Base-by-base conservation (phyloP, 129 eudicot genomes). In the Mikania micrantha region DNA sequence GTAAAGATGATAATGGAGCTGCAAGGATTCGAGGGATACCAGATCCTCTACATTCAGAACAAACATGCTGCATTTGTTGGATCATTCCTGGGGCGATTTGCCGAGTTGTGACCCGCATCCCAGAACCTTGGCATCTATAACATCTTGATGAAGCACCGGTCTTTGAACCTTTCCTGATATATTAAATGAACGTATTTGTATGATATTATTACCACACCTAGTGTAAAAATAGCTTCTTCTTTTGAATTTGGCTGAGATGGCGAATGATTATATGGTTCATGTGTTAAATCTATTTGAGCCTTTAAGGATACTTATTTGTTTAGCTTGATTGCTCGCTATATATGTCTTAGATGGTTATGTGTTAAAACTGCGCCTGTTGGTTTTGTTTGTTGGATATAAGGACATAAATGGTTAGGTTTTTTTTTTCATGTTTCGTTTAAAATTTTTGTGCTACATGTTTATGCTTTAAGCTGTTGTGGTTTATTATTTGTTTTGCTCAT, bases 111-210 rank as follows among this genome's bases (percentile, higher is more conserved):
- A 78, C 75, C 81, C 73, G 78, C 83, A 86, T 76, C 39, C 96
- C 95, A 12, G 86, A 68, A 62, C 96, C 96, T 77, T 82, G 90
- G 65, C 96, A 90, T 21, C 96, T 95, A 70, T 62, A 21, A 70
- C 96, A 90, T 58, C 59, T 79, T n/a, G 81, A 79, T 24, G 85
- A 82, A 19, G 76, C 68, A 32, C 95, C 95, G n/a, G 85, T 77
- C 68, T 86, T 90, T 17, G 96, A 84, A 67, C 96, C 96, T 76
- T 86, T 90, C 78, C 96, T 90, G 78, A 13, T 67, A 65, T 32
- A 70, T 32, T 74, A 31, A 31, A 62, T 28, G 36, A 40, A 67
- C 67, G 60, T 41, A 17, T 47, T 45, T 28, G 29, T 36, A 19
- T 0, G 4, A 63, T 49, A 24, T 34, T n/a, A 17, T 32, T 4